Conservation (phyloP, 495 filamentous ascomycete genomes). For the Talaromyces liani region DNA sequence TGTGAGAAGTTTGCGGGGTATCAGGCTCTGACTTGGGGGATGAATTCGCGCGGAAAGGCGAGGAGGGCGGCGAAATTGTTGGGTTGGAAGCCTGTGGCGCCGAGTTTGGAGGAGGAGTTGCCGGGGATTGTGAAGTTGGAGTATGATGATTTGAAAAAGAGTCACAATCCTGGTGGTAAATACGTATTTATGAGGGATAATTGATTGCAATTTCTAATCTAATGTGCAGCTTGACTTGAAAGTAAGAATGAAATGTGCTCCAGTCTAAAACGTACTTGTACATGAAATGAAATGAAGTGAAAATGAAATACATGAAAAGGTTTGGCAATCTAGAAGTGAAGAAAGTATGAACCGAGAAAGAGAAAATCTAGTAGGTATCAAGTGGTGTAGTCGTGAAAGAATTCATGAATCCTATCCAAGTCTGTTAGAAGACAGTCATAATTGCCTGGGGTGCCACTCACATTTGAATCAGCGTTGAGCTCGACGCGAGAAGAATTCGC, state of each 20-base stretch:
- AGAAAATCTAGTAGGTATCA: not conserved
- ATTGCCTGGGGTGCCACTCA: not conserved
- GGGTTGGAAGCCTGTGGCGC: conserved; percentile 49
- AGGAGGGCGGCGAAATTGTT: conserved; percentile 51
- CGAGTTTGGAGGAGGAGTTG: conserved; percentile 43
- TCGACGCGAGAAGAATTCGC: not conserved
- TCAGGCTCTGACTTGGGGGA: conserved; percentile 38
- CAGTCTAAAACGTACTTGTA: too few relatives aligned
- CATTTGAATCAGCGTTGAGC: not conserved
- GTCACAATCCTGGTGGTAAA: too few relatives aligned
- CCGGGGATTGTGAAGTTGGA: conserved; percentile 43
- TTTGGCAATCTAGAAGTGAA: not conserved
- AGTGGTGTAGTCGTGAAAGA: not conserved
- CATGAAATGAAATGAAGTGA: not conserved
- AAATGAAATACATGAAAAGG: not conserved
- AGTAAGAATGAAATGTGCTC: too few relatives aligned
- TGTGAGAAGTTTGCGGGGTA: conserved; percentile 25
- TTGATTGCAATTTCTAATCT: not conserved
- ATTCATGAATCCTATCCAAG: not conserved
- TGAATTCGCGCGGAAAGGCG: conserved; percentile 52
- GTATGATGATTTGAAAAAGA: conserved; percentile 12
- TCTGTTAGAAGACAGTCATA: not conserved
- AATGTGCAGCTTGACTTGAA: not conserved
- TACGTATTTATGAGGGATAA: not conserved
- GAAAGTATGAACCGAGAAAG: not conserved